Conservation (phyloP, 768 basidiomycete species). For the Boletus pseudopeckii region DNA sequence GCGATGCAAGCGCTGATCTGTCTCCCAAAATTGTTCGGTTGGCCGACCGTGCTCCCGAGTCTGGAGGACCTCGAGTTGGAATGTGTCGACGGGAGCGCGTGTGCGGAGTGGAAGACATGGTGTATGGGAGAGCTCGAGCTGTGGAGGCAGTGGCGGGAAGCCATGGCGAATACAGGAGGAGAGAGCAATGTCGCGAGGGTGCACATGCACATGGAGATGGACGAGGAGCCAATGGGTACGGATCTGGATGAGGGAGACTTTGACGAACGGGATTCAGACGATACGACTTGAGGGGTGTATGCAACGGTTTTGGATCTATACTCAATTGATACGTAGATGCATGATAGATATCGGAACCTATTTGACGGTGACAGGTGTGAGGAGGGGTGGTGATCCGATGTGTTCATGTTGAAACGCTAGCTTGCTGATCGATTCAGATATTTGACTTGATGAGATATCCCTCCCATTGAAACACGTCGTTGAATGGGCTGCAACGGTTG, state of each 20-base stretch:
- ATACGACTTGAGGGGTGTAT: too few relatives aligned
- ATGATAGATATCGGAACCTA: background rate
- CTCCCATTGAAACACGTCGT: background rate
- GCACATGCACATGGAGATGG: background rate
- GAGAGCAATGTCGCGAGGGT: background rate
- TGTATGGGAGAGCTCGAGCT: conserved; percentile 11
- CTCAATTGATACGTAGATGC: too few relatives aligned
- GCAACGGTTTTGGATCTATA: background rate
- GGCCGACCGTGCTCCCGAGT: conserved; percentile 9
- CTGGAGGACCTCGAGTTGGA: conserved; percentile 15
- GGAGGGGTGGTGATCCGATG: background rate
- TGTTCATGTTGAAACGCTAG: background rate
- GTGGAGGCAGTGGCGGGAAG: conserved; percentile 10
- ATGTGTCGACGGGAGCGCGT: conserved; percentile 5
- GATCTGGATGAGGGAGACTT: conserved; percentile 2
- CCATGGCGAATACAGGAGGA: background rate
- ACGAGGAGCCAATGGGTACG: background rate
- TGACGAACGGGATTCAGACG: background rate
- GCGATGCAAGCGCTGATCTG: conserved; percentile 15
- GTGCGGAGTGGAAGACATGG: conserved; percentile 5
- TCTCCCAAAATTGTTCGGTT: background rate
- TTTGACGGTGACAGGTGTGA: background rate
- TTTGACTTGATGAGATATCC: background rate
- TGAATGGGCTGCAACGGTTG: background rate
- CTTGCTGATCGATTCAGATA: too few relatives aligned